These are phyloP conservation scores for Circinella minor DNA, from an alignment of 371 early-diverging fungal species.

Conservation along the genomic window DNA sequence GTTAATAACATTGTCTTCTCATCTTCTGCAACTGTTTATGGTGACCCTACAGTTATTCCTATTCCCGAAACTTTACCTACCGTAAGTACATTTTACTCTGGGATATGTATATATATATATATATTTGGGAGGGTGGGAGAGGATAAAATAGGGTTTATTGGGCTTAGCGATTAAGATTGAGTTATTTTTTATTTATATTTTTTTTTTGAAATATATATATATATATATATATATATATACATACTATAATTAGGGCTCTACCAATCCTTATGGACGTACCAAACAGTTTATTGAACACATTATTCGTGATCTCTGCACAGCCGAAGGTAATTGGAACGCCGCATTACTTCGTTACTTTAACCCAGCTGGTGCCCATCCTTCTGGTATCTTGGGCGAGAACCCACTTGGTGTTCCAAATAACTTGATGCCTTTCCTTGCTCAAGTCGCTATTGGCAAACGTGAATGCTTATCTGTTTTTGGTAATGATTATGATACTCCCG, in stretches of 20 bases:
- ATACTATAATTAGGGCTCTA: constrained; percentile 49
- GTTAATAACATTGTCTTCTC: constrained; percentile 80
- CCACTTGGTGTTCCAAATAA: constrained; percentile 85
- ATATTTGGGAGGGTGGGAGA: not conserved
- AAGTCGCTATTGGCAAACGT: constrained; percentile 80
- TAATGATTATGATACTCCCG: constrained; percentile 83
- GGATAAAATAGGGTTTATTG: not conserved
- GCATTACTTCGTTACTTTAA: constrained; percentile 89
- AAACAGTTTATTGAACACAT: constrained; percentile 86
- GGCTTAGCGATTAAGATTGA: not conserved
- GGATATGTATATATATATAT: not conserved
- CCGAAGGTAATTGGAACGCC: constrained; percentile 70
- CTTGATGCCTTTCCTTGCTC: constrained; percentile 86
- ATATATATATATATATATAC: not conserved
- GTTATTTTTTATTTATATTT: not conserved
- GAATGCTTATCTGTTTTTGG: constrained; percentile 82
- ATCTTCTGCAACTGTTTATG: constrained; percentile 81
- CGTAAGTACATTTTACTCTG: constrained; percentile 24
- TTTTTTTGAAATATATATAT: no score
- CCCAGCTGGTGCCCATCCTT: constrained; percentile 88
- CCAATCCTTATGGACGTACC: constrained; percentile 88
- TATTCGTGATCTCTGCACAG: constrained; percentile 73
- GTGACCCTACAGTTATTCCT: constrained; percentile 56
- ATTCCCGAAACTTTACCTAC: constrained; percentile 62
- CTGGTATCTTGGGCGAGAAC: constrained; percentile 88